Evolutionary conservation across 805 yeast species (phyloP).

Genomic region (Candida peoriensis): DNA sequence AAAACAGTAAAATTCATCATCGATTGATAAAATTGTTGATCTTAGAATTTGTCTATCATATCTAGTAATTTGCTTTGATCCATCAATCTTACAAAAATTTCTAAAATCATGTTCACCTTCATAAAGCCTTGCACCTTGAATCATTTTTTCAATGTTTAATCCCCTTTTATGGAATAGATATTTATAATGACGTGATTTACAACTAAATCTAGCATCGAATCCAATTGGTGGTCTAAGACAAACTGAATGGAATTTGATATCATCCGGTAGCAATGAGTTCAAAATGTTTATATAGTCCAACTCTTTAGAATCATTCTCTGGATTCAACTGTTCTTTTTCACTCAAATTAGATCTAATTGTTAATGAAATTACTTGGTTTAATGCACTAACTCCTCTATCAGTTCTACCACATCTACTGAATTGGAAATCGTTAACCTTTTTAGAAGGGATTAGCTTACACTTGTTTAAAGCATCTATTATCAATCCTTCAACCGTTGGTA

Average conservation of each 20-base stretch:
- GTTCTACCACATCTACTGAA: conserved; percentile 95
- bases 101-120: conserved; percentile 86
- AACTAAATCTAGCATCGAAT: conserved; percentile 92
- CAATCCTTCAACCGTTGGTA: conserved; percentile 83
- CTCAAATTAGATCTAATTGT: conserved; percentile 65
- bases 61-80: conserved; percentile 85
- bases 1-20: conserved; percentile 53
- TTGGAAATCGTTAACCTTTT: conserved; percentile 56
- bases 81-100: conserved; percentile 92
- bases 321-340: conserved; percentile 54
- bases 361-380: conserved; percentile 88
- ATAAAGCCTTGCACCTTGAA: conserved; percentile 54
- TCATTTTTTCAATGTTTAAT: conserved; percentile 65
- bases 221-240: conserved; percentile 76
- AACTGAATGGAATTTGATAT: conserved; percentile 76
- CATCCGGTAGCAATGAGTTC: conserved; percentile 74
- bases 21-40: conserved; percentile 40
- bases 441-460: conserved; percentile 58
- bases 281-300: conserved; percentile 70
- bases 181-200: conserved; percentile 78
- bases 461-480: conserved; percentile 66
- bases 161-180: conserved; percentile 59
- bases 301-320: conserved; percentile 58
- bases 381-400: conserved; percentile 94
- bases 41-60: conserved; percentile 58